Evolutionary conservation across 2,329 filamentous ascomycete genomes (phyloP).

Genomic region (Scortechinia acanthostroma): DNA sequence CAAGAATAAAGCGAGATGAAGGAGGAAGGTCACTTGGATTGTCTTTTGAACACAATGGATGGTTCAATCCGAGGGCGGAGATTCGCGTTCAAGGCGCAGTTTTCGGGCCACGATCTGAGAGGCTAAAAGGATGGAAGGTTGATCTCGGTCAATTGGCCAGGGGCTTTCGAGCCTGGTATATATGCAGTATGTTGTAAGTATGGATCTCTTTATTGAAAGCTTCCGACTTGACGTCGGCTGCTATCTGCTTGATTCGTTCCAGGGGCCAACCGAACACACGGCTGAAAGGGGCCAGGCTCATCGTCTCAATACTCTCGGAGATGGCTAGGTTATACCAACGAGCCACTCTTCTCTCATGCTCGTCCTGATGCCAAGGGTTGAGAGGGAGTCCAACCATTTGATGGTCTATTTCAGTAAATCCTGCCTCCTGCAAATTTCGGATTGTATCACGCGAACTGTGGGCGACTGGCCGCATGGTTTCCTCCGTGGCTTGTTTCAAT

Average conservation of each 20-base stretch:
- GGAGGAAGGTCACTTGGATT: too few relatives aligned
- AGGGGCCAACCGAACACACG: constrained; percentile 52
- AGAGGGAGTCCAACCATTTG: constrained; percentile 63
- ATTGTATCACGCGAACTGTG: constrained; percentile 41
- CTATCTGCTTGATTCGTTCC: constrained; percentile 55
- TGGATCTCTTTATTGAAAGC: constrained; percentile 62
- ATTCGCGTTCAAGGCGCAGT: too few relatives aligned
- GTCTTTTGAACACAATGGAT: too few relatives aligned
- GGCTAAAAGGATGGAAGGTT: too few relatives aligned
- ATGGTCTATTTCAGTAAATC: constrained; percentile 75
- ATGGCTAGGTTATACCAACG: constrained; percentile 80
- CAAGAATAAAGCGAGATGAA: too few relatives aligned
- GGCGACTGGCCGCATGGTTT: constrained; percentile 58
- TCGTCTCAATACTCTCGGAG: constrained; percentile 64
- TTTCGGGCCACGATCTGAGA: too few relatives aligned
- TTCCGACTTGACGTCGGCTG: constrained; percentile 57
- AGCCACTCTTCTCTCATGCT: constrained; percentile 60
- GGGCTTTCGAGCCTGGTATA: neutral
- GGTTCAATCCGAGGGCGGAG: too few relatives aligned
- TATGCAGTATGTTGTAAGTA: constrained; percentile 64
- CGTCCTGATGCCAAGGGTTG: constrained; percentile 65
- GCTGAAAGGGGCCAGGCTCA: constrained; percentile 69
- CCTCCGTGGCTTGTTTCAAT: constrained; percentile 61
- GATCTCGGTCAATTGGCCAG: constrained; percentile 30
- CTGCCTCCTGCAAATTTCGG: constrained; percentile 56